Conservation (phyloP, 225 moss, liverwort and hornwort genomes). For the Lunularia cruciata region DNA sequence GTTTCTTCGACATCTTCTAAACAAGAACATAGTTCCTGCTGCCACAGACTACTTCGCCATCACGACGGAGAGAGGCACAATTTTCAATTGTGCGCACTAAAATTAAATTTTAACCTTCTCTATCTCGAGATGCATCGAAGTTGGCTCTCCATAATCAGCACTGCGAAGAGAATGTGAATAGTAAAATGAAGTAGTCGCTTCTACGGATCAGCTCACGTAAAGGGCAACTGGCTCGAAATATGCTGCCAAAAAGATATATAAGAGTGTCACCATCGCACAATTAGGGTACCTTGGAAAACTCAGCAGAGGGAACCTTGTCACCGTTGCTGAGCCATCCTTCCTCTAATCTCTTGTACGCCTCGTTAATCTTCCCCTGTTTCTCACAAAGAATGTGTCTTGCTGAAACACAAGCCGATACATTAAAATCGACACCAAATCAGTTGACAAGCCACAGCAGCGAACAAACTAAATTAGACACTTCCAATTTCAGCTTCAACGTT, state of each 20-base stretch:
- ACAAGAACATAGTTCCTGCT: too few species aligned
- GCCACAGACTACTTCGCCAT: too few species aligned
- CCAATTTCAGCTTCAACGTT: neutral
- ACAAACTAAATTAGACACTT: neutral
- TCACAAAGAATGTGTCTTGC: conserved; percentile 92
- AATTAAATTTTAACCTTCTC: too few species aligned
- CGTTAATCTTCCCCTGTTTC: conserved; percentile 97
- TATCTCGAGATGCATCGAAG: too few species aligned
- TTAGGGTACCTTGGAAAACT: conserved; percentile 82
- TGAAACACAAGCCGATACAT: conserved; percentile 25
- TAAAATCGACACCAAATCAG: neutral
- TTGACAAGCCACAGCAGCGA: neutral
- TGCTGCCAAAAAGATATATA: neutral
- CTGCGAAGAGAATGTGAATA: too few species aligned
- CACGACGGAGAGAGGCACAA: too few species aligned
- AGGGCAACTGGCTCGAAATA: too few species aligned
- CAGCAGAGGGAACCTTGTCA: conserved; percentile 95
- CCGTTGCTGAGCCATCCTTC: conserved; percentile 98
- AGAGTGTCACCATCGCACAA: neutral
- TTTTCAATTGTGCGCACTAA: too few species aligned
- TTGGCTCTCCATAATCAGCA: too few species aligned
- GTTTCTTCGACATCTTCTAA: too few species aligned
- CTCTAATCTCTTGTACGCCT: conserved; percentile 96
- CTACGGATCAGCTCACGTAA: too few species aligned
- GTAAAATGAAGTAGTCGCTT: too few species aligned